These are phyloP conservation scores for Schizochytrium sp. DNA, from an alignment of 108 stramenopile species.

Conservation along the genomic window DNA sequence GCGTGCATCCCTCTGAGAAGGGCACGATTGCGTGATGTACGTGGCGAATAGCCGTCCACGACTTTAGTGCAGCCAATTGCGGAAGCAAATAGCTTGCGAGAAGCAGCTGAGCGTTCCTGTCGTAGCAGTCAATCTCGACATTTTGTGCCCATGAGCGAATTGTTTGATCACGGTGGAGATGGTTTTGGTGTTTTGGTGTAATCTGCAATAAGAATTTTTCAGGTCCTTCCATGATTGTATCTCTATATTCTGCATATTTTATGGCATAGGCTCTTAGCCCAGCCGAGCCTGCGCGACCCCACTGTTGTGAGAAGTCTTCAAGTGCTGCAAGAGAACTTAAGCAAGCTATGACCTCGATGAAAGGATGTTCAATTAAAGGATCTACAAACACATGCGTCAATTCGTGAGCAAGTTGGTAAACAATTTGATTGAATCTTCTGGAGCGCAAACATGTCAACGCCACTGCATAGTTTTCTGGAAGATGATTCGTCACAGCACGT, in stretches of 20 bases:
- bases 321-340: slow-evolving; percentile 49
- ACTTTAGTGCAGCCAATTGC: neutral
- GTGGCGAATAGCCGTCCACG: slow-evolving; percentile 33
- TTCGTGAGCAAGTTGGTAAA: slow-evolving; percentile 45
- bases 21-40: neutral
- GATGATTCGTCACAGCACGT: slow-evolving; percentile 12
- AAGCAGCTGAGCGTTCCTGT: neutral
- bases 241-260: neutral
- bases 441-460: slow-evolving; percentile 33
- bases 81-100: slow-evolving; percentile 1
- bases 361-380: slow-evolving; percentile 17
- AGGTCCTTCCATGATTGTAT: neutral
- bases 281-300: neutral
- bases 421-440: slow-evolving; percentile 39
- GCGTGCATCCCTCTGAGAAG: neutral
- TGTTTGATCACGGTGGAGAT: too few relatives aligned
- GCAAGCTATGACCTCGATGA: slow-evolving; percentile 53
- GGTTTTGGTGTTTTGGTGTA: too few relatives aligned
- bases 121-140: slow-evolving; percentile 17
- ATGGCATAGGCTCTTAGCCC: neutral
- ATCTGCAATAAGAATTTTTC: neutral
- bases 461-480: neutral
- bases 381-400: slow-evolving; percentile 36
- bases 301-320: neutral
- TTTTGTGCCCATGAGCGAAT: neutral